Percentiles rank a stretch among this genome's conserved stretches.
Conservation (phyloP, 176 grass and related monocot species). For the Miscanthus lutarioriparius region DNA sequence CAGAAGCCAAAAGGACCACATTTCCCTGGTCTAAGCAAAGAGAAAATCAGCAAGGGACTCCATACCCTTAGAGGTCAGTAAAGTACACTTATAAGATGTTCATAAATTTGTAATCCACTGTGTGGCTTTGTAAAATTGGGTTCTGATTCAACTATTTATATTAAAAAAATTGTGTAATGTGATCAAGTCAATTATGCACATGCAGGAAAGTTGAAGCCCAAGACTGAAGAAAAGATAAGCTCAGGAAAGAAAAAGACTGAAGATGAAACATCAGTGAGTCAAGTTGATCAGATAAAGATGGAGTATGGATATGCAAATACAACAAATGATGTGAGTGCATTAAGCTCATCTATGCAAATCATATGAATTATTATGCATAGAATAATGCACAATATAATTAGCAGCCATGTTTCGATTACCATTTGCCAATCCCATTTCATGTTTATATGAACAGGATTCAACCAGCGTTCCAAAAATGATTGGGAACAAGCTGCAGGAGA, state of each 20-base stretch:
- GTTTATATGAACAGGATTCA: constrained; percentile 61
- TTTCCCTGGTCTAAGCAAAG: constrained; percentile 76
- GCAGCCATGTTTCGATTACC: neutral
- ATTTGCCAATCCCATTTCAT: neutral
- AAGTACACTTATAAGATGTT: constrained; percentile 19
- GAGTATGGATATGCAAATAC: constrained; percentile 87
- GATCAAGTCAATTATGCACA: constrained; percentile 28
- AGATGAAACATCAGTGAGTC: constrained; percentile 52
- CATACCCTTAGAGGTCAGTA: constrained; percentile 76
- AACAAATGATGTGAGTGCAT: constrained; percentile 66
- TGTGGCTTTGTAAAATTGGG: constrained; percentile 12
- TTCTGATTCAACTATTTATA: constrained; percentile 25
- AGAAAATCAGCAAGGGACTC: constrained; percentile 80
- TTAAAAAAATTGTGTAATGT: neutral
- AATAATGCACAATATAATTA: constrained; percentile 13
- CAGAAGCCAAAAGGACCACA: constrained; percentile 79
- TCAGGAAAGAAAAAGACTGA: constrained; percentile 46
- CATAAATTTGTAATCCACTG: constrained; percentile 19
- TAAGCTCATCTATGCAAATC: neutral
- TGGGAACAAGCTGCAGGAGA: constrained; percentile 79
- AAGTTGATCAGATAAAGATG: constrained; percentile 90
- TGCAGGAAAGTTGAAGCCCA: constrained; percentile 81
- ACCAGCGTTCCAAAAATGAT: constrained; percentile 73
- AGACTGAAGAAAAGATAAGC: constrained; percentile 66
- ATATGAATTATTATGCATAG: neutral